These are phyloP conservation scores for Neurospora sp. DNA, from an alignment of 495 filamentous ascomycete genomes.

Conservation along the genomic window DNA sequence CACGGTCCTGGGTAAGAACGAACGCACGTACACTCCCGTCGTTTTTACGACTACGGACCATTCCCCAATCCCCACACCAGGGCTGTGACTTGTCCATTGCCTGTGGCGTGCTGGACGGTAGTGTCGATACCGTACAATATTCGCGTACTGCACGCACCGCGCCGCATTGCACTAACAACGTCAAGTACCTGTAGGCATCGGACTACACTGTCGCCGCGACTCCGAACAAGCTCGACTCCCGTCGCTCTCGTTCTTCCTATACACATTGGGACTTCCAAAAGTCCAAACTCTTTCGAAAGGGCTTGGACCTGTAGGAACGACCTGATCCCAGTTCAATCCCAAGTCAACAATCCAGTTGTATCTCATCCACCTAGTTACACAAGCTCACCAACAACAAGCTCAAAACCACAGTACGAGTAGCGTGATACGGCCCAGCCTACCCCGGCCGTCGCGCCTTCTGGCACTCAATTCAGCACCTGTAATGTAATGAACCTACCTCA, in stretches of 20 bases:
- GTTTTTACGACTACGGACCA: background rate
- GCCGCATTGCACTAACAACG: background rate
- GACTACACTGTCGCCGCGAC: background rate
- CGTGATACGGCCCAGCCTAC: background rate
- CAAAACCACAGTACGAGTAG: background rate
- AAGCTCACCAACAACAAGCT: background rate
- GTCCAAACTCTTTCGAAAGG: background rate
- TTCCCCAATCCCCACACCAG: background rate
- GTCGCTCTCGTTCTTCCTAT: no score
- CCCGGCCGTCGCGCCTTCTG: background rate
- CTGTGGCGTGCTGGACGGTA: background rate
- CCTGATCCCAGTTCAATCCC: background rate
- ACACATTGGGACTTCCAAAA: background rate
- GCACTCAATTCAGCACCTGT: background rate
- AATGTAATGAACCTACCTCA: background rate
- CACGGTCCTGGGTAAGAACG: no score
- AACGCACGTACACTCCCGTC: no score
- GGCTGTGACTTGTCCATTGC: background rate
- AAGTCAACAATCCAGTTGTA: no score
- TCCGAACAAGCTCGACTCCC: background rate
- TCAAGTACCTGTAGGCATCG: background rate
- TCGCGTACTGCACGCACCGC: background rate
- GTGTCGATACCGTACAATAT: background rate
- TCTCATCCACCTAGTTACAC: background rate
- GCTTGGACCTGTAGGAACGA: background rate